phyloP scores from a whole-genome alignment of 129 eudicot genomes.

The Calendula officinalis region DNA sequence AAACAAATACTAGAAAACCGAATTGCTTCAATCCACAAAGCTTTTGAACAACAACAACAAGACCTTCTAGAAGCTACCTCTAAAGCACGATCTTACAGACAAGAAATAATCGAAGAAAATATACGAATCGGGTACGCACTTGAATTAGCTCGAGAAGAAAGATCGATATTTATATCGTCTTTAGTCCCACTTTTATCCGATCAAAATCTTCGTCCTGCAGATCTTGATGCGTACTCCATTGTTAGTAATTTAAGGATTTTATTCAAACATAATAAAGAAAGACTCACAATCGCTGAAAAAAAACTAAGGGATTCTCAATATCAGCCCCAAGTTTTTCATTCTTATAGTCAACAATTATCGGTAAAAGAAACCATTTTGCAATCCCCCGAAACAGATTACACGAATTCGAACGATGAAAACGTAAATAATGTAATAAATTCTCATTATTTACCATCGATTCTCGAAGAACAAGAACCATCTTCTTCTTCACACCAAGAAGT shows the following conservation, averaged over 20 bases:
- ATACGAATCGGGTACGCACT: slow-evolving; percentile 71
- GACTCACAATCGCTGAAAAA: slow-evolving; percentile 27
- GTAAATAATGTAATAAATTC: slow-evolving; percentile 14
- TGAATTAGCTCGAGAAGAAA: slow-evolving; percentile 79
- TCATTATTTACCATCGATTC: slow-evolving; percentile 39
- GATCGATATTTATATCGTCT: slow-evolving; percentile 63
- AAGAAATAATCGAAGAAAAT: slow-evolving; percentile 84
- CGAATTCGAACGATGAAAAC: slow-evolving; percentile 15
- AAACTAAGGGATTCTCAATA: slow-evolving; percentile 27
- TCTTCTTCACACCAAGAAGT: slow-evolving; percentile 29
- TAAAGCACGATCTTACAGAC: slow-evolving; percentile 85
- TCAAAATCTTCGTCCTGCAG: slow-evolving; percentile 58
- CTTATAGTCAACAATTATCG: background rate
- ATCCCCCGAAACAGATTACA: slow-evolving; percentile 15
- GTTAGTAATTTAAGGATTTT: slow-evolving; percentile 76
- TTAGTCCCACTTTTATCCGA: slow-evolving; percentile 83
- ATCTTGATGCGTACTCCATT: slow-evolving; percentile 76
- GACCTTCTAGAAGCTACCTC: slow-evolving; percentile 79
- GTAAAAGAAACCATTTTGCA: background rate
- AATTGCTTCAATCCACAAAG: slow-evolving; percentile 68
- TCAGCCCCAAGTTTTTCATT: slow-evolving; percentile 23
- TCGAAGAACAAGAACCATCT: slow-evolving; percentile 34
- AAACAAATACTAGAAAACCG: slow-evolving; percentile 72
- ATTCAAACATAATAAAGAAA: slow-evolving; percentile 34
- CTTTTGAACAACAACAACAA: slow-evolving; percentile 85